Evolutionary conservation across 192 early-diverging fungal genomes (phyloP).

Genomic region (Mortierella claussenii): DNA sequence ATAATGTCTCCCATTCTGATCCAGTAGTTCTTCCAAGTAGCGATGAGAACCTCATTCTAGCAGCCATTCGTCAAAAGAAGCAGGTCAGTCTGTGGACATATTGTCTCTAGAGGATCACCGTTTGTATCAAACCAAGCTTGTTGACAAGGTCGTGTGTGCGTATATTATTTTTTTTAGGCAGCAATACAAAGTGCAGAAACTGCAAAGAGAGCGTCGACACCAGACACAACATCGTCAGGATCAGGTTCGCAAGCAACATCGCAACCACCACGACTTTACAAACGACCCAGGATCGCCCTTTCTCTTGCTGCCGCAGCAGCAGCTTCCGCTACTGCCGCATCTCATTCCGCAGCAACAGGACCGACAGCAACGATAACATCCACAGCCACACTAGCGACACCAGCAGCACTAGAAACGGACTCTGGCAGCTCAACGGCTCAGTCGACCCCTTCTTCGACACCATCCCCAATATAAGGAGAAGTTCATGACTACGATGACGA

Average conservation of each 20-base stretch:
- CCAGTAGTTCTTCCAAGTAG: constrained; percentile 23
- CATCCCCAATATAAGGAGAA: too few relatives aligned
- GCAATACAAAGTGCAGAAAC: constrained; percentile 1
- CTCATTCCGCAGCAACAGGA: not conserved
- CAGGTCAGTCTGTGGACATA: constrained; percentile 12
- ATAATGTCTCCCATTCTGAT: not conserved
- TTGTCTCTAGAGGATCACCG: too few relatives aligned
- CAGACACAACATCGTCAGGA: constrained; percentile 1
- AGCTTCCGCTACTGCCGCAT: too few relatives aligned
- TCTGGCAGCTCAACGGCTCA: too few relatives aligned
- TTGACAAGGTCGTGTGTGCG: not conserved
- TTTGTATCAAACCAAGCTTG: too few relatives aligned
- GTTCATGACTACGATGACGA: too few relatives aligned
- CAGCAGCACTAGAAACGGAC: too few relatives aligned
- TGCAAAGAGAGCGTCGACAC: constrained; percentile 15
- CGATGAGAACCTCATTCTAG: constrained; percentile 40
- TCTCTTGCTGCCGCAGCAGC: constrained; percentile 15
- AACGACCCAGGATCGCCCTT: constrained; percentile 36
- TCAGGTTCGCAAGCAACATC: not conserved
- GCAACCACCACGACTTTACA: constrained; percentile 25
- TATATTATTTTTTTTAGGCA: not conserved
- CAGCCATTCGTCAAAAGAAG: constrained; percentile 37
- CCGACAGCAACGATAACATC: not conserved
- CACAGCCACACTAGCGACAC: too few relatives aligned
- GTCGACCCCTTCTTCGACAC: too few relatives aligned